Conservation (phyloP, 2,329 filamentous ascomycete genomes). For the Apiospora arundinis region DNA sequence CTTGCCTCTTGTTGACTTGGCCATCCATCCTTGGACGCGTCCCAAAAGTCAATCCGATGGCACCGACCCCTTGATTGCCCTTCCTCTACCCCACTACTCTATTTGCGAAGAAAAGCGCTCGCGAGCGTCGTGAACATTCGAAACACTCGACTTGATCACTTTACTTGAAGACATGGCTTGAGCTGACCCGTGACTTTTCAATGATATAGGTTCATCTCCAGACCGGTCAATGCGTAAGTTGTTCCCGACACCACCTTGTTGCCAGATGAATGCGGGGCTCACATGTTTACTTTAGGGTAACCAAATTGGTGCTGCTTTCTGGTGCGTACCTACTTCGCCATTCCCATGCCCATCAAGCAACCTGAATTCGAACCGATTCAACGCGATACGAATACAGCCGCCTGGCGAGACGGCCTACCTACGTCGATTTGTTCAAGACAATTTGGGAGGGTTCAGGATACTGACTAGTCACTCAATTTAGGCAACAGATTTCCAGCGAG, state of each 20-base stretch:
- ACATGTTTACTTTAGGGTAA: conserved; percentile 76
- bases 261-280: conserved; percentile 29
- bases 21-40: conserved; percentile 44
- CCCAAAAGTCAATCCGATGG: conserved; percentile 32
- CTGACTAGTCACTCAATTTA: conserved; percentile 49
- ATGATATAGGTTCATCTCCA: conserved; percentile 91
- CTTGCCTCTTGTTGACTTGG: conserved; percentile 22
- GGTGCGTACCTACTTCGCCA: conserved; percentile 60
- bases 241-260: conserved; percentile 34
- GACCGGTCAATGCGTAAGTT: conserved; percentile 97
- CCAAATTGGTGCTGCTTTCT: conserved; percentile 99
- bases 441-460: conserved; percentile 22
- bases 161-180: neutral
- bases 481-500: conserved; percentile 85
- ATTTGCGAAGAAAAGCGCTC: neutral
- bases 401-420: conserved; percentile 3
- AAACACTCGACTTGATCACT: conserved; percentile 20
- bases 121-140: neutral
- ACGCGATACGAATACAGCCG: conserved; percentile 10
- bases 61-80: conserved; percentile 15
- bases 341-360: neutral
- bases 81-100: conserved; percentile 17
- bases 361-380: conserved; percentile 15
- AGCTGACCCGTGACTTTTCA: conserved; percentile 59
- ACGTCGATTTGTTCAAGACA: neutral